Percentiles rank a stretch among this genome's conserved stretches.
These are phyloP conservation scores for Exophiala dermatitidis DNA, from an alignment of 2,329 filamentous ascomycete species.

Conservation along the genomic window DNA sequence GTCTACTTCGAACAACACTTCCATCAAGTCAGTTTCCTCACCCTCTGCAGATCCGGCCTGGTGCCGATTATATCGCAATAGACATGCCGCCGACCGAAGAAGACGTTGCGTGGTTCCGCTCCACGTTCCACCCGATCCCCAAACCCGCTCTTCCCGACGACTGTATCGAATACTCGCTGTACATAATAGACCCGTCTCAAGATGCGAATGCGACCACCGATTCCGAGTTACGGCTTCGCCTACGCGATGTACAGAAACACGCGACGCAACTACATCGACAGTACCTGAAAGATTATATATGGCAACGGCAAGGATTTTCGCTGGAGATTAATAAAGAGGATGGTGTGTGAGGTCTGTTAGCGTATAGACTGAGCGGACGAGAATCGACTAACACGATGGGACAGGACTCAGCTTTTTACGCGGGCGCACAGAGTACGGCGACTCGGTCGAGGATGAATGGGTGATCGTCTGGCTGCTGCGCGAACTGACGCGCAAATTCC, in stretches of 20 bases:
- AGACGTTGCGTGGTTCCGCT: constrained; percentile 58
- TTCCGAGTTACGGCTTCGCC: constrained; percentile 53
- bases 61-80: background rate
- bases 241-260: constrained; percentile 66
- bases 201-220: constrained; percentile 47
- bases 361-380: constrained; percentile 5
- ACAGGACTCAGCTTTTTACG: constrained; percentile 54
- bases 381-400: constrained; percentile 23
- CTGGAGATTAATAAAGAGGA: constrained; percentile 56
- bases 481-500: constrained; percentile 66
- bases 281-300: constrained; percentile 79
- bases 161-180: constrained; percentile 76
- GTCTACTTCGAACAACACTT: background rate
- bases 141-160: constrained; percentile 67
- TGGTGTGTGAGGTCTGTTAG: constrained; percentile 45
- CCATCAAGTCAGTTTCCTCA: no score
- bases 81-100: constrained; percentile 44
- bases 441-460: constrained; percentile 97
- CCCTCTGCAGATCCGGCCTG: no score
- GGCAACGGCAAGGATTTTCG: constrained; percentile 81
- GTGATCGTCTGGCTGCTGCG: constrained; percentile 83
- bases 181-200: constrained; percentile 56
- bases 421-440: constrained; percentile 79
- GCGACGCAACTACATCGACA: constrained; percentile 56
- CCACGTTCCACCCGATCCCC: constrained; percentile 58